Conservation (phyloP, 2,329 filamentous ascomycete species). For the Bipolaris zeicola region DNA sequence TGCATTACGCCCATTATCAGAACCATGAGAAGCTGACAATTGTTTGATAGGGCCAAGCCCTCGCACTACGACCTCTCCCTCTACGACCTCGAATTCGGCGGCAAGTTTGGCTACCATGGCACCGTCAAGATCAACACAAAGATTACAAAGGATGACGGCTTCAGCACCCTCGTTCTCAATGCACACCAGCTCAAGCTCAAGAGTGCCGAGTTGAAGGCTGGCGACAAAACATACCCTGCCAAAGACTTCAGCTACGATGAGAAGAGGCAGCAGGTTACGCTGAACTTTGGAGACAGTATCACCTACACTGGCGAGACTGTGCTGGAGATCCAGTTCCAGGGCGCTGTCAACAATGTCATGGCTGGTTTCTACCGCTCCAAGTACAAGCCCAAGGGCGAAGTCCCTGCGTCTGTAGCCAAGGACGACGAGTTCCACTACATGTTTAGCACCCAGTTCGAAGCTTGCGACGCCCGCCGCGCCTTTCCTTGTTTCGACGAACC, state of each 20-base stretch:
- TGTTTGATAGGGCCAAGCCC: constrained; percentile 69
- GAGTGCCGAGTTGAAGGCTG: constrained; percentile 65
- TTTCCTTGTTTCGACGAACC: constrained; percentile 99
- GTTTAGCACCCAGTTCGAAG: constrained; percentile 97
- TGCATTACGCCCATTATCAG: background rate
- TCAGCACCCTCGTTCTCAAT: constrained; percentile 82
- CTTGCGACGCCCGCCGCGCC: constrained; percentile 89
- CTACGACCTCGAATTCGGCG: constrained; percentile 73
- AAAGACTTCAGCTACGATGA: constrained; percentile 78
- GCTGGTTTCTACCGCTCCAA: constrained; percentile 92
- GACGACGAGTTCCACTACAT: constrained; percentile 68
- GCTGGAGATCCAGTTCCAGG: constrained; percentile 75
- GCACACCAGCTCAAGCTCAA: constrained; percentile 80
- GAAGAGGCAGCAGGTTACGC: constrained; percentile 79
- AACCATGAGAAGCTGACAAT: constrained; percentile 21
- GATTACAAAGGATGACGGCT: constrained; percentile 65
- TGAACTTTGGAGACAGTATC: constrained; percentile 76
- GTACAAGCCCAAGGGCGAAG: constrained; percentile 79
- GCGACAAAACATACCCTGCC: constrained; percentile 63
- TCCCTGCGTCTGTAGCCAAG: constrained; percentile 77
- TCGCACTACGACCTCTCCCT: constrained; percentile 85
- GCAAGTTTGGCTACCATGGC: constrained; percentile 82
- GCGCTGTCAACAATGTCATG: constrained; percentile 84
- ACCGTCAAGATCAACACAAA: constrained; percentile 79
- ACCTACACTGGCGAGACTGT: constrained; percentile 68